Evolutionary conservation across 768 basidiomycete genomes (phyloP).

Genomic region (Macrolepiota fuliginosa): DNA sequence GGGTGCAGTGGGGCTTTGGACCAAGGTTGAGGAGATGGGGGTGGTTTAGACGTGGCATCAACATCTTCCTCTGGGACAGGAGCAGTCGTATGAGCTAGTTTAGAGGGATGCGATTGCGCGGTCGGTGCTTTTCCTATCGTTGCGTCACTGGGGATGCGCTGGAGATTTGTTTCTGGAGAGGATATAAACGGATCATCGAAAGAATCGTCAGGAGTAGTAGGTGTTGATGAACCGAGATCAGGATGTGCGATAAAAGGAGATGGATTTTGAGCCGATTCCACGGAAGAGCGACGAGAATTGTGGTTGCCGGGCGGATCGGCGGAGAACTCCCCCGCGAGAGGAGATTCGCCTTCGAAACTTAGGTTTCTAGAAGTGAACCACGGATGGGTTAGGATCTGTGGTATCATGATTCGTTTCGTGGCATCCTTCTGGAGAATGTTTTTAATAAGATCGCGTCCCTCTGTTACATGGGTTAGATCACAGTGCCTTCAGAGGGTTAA

Average conservation of each 20-base stretch:
- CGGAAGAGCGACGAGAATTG: slow-evolving; percentile 43
- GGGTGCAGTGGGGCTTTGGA: slow-evolving; percentile 59
- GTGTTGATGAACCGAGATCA: slow-evolving; percentile 42
- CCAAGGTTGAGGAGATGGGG: slow-evolving; percentile 22
- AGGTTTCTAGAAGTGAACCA: slow-evolving; percentile 68
- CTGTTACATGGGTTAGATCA: slow-evolving; percentile 37
- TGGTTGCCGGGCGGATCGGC: slow-evolving; percentile 19
- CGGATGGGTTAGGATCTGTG: slow-evolving; percentile 79
- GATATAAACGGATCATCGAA: slow-evolving; percentile 41
- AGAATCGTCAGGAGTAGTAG: slow-evolving; percentile 57
- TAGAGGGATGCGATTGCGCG: slow-evolving; percentile 34
- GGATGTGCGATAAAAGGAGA: slow-evolving; percentile 37
- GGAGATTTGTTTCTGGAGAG: slow-evolving; percentile 30
- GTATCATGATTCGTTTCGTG: slow-evolving; percentile 70
- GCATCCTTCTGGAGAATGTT: slow-evolving; percentile 78
- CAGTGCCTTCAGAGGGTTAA: neutral
- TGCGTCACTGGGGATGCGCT: slow-evolving; percentile 53
- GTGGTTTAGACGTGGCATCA: slow-evolving; percentile 20
- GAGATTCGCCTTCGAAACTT: slow-evolving; percentile 31
- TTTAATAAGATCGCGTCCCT: slow-evolving; percentile 81
- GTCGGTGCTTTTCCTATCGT: slow-evolving; percentile 53
- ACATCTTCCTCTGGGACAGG: slow-evolving; percentile 53
- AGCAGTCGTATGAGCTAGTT: slow-evolving; percentile 32
- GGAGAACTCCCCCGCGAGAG: slow-evolving; percentile 22
- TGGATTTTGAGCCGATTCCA: slow-evolving; percentile 54